Base-by-base conservation (phyloP, 306 rosid genomes). In the Pterocarpus santalinus region DNA sequence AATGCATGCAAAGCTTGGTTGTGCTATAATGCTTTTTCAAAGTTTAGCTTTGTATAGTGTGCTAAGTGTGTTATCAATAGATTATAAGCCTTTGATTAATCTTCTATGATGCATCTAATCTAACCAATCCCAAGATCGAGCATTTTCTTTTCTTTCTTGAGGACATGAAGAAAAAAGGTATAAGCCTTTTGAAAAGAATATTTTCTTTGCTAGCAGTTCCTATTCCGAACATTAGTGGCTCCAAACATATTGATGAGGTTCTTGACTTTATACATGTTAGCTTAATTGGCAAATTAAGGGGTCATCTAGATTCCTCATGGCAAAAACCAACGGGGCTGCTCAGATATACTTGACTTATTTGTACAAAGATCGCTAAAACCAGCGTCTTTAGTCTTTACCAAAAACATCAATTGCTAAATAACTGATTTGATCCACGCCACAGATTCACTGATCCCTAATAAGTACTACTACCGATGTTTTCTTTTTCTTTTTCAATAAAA, bases 1-100 rank as follows among this genome's bases (percentile, higher is more conserved):
- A 69, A 66, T 81, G 11, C 85, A 71, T 81, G 61, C 67, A 81
- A 76, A 65, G 55, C 30, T 69, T 68, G 34, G 39, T 28, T 33
- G 33, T 38, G 35, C 0, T 43, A 49, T 51, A 10, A 14, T 49
- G 51, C 22, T 49, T 39, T 65, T 39, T 9, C 30, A 58, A 36
- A 38, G 43, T 72, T 47, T 52, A 14, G 68, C 63, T 60, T 73
- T 58, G 56, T 6, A 53, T 63, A 13, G 69, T 65, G 65, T 67
- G 75, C 3, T 38, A 14, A 51, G 17, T 14, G 57, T 51, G 57
- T 7, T 14, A 1, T 56, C 44, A 14, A 7, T 2, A 51, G 10
- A 11, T 63, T 22, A 32, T 60, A 30, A 56, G 38, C 46, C 22
- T 62, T 61, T 72, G 46, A 62, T 58, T 44, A 71, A 30, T 58